Conservation (phyloP, 345 rosid species). For the Erodium maritimum region DNA sequence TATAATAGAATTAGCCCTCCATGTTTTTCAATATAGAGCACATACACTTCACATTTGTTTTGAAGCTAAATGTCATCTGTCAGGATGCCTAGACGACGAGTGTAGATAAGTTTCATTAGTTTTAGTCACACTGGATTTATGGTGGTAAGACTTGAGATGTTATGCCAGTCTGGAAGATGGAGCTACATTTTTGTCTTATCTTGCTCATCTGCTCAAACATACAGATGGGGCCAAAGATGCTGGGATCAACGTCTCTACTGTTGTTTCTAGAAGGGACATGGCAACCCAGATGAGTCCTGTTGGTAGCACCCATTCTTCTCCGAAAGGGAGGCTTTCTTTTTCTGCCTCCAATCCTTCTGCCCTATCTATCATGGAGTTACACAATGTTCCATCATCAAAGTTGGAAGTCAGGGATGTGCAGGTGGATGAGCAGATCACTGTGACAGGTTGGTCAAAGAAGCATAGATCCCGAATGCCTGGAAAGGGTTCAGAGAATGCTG, state of each 20-base stretch:
- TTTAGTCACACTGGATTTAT: too few relatives aligned
- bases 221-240: slow-evolving; percentile 41
- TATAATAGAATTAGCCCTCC: too few relatives aligned
- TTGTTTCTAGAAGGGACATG: slow-evolving; percentile 87
- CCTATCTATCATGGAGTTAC: slow-evolving; percentile 43
- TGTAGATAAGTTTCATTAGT: too few relatives aligned
- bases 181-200: slow-evolving; percentile 9
- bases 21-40: too few relatives aligned
- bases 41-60: too few relatives aligned
- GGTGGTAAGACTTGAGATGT: not conserved
- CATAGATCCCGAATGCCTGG: slow-evolving; percentile 34
- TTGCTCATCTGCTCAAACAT: slow-evolving; percentile 3
- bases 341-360: slow-evolving; percentile 42
- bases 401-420: slow-evolving; percentile 67
- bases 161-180: not conserved
- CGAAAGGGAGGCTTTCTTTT: slow-evolving; percentile 39
- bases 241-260: slow-evolving; percentile 42
- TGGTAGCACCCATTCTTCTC: slow-evolving; percentile 51
- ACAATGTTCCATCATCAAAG: slow-evolving; percentile 29
- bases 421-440: slow-evolving; percentile 77
- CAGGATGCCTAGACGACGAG: too few relatives aligned
- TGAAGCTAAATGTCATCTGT: too few relatives aligned
- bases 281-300: slow-evolving; percentile 97
- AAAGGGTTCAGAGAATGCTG: slow-evolving; percentile 47
- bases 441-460: slow-evolving; percentile 87